Evolutionary conservation across 257 asterid species (phyloP).

Genomic region (Penstemon davidsonii): DNA sequence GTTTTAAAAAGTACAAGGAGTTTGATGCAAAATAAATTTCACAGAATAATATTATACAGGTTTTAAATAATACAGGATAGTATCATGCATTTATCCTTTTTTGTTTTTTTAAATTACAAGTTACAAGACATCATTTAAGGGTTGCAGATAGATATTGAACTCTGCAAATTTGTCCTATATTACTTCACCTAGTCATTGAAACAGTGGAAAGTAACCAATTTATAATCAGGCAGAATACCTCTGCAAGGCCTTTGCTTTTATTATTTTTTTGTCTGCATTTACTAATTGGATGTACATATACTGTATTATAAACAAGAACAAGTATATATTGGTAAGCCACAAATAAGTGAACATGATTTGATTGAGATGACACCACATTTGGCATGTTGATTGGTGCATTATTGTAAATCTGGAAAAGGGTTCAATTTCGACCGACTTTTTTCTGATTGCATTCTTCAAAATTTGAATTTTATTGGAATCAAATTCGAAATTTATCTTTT

Average conservation of each 20-base stretch:
- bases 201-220: neutral
- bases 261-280: neutral
- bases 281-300: too few relatives aligned
- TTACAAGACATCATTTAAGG: constrained; percentile 12
- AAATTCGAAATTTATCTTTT: neutral
- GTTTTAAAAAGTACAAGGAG: too few relatives aligned
- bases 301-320: too few relatives aligned
- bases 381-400: constrained; percentile 28
- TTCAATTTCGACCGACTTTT: constrained; percentile 24
- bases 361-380: constrained; percentile 45
- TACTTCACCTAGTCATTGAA: constrained; percentile 18
- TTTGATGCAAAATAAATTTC: too few relatives aligned
- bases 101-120: too few relatives aligned
- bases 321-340: constrained; percentile 14
- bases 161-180: constrained; percentile 8
- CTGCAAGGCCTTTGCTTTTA: constrained; percentile 10
- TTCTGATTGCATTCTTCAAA: constrained; percentile 31
- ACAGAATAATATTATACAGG: too few relatives aligned
- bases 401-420: constrained; percentile 17
- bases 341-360: constrained; percentile 30
- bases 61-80: too few relatives aligned
- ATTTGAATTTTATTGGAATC: constrained; percentile 7
- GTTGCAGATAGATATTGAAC: constrained; percentile 17
- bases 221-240: neutral
- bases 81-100: too few relatives aligned